phyloP scores from a whole-genome alignment of 495 filamentous ascomycete species.

The Cercophora sp. region DNA sequence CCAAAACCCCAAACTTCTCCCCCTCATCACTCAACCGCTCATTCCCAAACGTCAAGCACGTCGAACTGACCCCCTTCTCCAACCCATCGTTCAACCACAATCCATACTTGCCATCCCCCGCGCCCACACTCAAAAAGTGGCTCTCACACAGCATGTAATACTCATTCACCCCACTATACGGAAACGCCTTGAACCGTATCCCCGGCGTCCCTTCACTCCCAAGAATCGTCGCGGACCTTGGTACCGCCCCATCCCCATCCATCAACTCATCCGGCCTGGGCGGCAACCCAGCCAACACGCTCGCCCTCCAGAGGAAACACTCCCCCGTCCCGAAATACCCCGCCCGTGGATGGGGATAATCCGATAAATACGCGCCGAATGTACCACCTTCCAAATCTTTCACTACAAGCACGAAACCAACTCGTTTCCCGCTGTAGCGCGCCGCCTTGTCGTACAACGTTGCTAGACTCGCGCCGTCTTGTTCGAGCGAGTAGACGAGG shows the following conservation, averaged over 20 bases:
- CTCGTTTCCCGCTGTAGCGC: slow-evolving; percentile 58
- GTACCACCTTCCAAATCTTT: slow-evolving; percentile 69
- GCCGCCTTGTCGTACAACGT: slow-evolving; percentile 80
- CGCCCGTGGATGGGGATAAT: slow-evolving; percentile 69
- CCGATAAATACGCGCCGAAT: slow-evolving; percentile 93
- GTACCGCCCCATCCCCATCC: slow-evolving; percentile 65
- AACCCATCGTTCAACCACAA: slow-evolving; percentile 90
- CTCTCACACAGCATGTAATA: slow-evolving; percentile 92
- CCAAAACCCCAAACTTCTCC: slow-evolving; percentile 85
- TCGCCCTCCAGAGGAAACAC: slow-evolving; percentile 95
- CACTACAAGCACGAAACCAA: slow-evolving; percentile 83
- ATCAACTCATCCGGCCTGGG: slow-evolving; percentile 70
- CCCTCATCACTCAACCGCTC: slow-evolving; percentile 94
- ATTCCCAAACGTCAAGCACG: slow-evolving; percentile 89
- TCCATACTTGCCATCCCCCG: slow-evolving; percentile 85
- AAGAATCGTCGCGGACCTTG: slow-evolving; percentile 64
- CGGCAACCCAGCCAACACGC: slow-evolving; percentile 56
- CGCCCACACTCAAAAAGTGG: slow-evolving; percentile 79
- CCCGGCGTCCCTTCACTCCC: slow-evolving; percentile 30
- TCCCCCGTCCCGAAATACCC: slow-evolving; percentile 96
- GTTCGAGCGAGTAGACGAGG: slow-evolving; percentile 84
- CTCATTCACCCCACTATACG: slow-evolving; percentile 92
- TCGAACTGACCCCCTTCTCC: slow-evolving; percentile 75
- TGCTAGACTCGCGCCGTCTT: slow-evolving; percentile 79
- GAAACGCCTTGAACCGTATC: slow-evolving; percentile 94